Base-by-base conservation (phyloP, 2,329 filamentous ascomycete genomes). In the Raffaelea deltoideospora region DNA sequence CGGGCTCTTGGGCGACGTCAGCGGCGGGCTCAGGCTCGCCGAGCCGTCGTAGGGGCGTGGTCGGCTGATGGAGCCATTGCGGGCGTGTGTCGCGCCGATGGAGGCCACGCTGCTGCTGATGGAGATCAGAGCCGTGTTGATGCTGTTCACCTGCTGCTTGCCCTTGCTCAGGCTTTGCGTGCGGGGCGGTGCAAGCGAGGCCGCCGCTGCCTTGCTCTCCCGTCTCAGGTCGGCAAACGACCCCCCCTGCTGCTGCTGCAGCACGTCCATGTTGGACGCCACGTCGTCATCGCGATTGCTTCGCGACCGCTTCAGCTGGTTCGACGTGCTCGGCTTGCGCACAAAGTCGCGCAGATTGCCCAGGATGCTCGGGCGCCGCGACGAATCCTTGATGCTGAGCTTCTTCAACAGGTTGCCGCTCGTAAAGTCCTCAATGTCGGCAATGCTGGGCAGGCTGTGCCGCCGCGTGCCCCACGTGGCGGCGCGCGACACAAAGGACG, bases 401-500 rank as follows among this genome's bases (percentile, higher is more conserved):
- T 71, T 75, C 48, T 78, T 81, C 29, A 80, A 53, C 28, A 82
- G 64, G 40, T 66, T 74, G 19, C 75, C 72, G 37, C 67, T 68
- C 9, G 62, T 64, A 31, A 78, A 58, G 15, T 66, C 72, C 27
- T 78, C 74, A 21, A 74, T 56, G 39, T 81, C 76, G 5, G 61
- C 44, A 38, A 66, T 47, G 45, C 67, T 75, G 2, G 76, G 72
- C 34, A 79, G 60, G 51, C 77, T 79, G 39, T 70, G 68, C 30
- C 76, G 69, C 7, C 72, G 67, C 2, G 79, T 84, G 14, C 79
- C 79, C 64, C 79, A 76, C 0, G 79, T 84, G 15, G 78, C 78
- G 13, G 74, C 67, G 42, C 70, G 61, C 2, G 74, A 79, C 10
- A 75, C 53, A 10, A 76, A 59, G 0, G 74, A 78, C 21, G 64